Percentiles rank a stretch among this genome's conserved stretches.
These are phyloP conservation scores for Garcia nutans DNA, from an alignment of 345 rosid genomes.

Conservation along the genomic window DNA sequence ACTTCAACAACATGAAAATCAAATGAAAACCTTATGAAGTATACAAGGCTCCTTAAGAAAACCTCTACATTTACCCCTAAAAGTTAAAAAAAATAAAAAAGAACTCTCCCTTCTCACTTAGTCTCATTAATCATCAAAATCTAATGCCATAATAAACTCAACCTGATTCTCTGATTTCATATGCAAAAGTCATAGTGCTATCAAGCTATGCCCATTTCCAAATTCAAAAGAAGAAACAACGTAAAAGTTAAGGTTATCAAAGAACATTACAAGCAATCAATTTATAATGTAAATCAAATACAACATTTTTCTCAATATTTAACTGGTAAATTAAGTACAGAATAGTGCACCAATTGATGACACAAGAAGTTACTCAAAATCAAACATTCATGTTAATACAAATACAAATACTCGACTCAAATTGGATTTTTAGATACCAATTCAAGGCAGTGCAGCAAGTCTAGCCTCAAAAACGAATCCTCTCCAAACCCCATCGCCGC, in stretches of 20 bases:
- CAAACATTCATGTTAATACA: background rate
- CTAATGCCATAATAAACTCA: background rate
- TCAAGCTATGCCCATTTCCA: background rate
- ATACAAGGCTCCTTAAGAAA: background rate
- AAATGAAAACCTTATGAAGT: background rate
- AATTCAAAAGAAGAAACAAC: background rate
- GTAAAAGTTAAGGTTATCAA: background rate
- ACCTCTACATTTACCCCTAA: background rate
- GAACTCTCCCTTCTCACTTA: background rate
- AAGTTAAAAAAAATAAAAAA: too few species aligned
- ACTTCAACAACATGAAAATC: background rate
- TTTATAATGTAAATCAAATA: background rate
- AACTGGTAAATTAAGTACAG: background rate
- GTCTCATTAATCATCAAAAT: background rate
- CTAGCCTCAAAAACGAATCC: slow-evolving; percentile 73
- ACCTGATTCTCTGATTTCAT: background rate
- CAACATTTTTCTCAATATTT: background rate
- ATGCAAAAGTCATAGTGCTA: background rate
- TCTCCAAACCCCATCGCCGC: slow-evolving; percentile 65
- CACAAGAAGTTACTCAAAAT: background rate
- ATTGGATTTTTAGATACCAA: background rate
- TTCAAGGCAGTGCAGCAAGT: slow-evolving; percentile 54
- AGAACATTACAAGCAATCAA: background rate
- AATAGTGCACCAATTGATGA: background rate
- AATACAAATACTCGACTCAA: background rate